phyloP scores from a whole-genome alignment of 441 rosid genomes.

The Jatropha podagrica region DNA sequence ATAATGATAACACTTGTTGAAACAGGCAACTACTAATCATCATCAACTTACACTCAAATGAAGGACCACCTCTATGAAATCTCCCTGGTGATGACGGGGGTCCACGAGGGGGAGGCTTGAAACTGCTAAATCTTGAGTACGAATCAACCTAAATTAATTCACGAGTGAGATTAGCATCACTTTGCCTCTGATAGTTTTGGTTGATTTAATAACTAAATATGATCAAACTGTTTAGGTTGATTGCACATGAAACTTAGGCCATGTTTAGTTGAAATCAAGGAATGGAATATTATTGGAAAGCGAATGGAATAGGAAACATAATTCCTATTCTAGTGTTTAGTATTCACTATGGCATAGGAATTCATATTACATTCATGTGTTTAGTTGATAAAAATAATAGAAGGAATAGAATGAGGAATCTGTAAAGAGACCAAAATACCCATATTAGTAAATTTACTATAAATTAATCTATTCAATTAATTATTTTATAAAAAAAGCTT shows the following conservation, averaged over 20 bases:
- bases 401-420: no score
- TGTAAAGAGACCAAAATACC: no score
- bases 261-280: no score
- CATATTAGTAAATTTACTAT: no score
- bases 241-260: not conserved
- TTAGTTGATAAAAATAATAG: no score
- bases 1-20: not conserved
- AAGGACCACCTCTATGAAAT: constrained; percentile 74
- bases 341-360: no score
- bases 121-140: constrained; percentile 56
- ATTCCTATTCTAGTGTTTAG: no score
- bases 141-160: constrained; percentile 54
- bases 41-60: constrained; percentile 59
- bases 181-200: not conserved
- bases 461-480: no score
- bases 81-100: constrained; percentile 84
- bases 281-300: no score
- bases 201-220: not conserved
- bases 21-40: not conserved
- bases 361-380: no score
- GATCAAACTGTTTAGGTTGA: not conserved
- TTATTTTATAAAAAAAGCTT: no score
- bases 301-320: no score
- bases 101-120: constrained; percentile 58
- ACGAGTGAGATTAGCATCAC: constrained; percentile 2